Percentiles rank a stretch among this genome's conserved stretches.
phyloP scores from a whole-genome alignment of 371 early-diverging fungal species.

The Mortierella sp. region DNA sequence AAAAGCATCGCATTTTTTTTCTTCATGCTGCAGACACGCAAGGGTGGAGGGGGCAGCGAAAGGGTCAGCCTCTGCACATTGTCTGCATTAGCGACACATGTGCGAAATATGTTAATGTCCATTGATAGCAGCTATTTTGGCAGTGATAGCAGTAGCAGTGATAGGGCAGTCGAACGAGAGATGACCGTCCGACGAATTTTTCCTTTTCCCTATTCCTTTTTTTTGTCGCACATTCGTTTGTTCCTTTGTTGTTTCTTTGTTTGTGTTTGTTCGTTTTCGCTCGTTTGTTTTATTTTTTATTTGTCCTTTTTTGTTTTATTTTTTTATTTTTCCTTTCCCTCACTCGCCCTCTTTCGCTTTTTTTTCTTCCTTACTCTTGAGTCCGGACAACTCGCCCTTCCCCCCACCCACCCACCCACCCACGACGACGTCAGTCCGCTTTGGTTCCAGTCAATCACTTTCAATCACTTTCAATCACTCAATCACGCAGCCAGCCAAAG shows the following conservation, averaged over 20 bases:
- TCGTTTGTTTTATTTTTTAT: background rate
- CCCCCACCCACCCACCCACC: too few species aligned
- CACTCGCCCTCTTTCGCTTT: constrained; percentile 12
- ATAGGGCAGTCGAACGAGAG: background rate
- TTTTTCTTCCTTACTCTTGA: background rate
- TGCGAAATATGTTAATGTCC: too few species aligned
- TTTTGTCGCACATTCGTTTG: background rate
- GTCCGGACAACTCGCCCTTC: background rate
- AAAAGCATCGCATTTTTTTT: too few species aligned
- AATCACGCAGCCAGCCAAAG: background rate
- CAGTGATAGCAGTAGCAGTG: too few species aligned
- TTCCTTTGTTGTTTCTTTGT: background rate
- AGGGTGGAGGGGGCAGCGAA: too few species aligned
- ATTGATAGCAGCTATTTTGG: too few species aligned
- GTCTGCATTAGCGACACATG: too few species aligned
- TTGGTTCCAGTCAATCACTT: too few species aligned
- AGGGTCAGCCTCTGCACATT: too few species aligned
- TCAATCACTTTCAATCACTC: background rate
- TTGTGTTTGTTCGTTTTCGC: background rate
- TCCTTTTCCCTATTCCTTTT: background rate
- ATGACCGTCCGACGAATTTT: background rate
- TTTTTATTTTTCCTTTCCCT: constrained; percentile 15
- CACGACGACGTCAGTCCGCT: background rate
- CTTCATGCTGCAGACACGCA: too few species aligned
- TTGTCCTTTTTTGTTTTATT: background rate